Evolutionary conservation across 805 yeast genomes (phyloP).

Genomic region (Candida ficus): DNA sequence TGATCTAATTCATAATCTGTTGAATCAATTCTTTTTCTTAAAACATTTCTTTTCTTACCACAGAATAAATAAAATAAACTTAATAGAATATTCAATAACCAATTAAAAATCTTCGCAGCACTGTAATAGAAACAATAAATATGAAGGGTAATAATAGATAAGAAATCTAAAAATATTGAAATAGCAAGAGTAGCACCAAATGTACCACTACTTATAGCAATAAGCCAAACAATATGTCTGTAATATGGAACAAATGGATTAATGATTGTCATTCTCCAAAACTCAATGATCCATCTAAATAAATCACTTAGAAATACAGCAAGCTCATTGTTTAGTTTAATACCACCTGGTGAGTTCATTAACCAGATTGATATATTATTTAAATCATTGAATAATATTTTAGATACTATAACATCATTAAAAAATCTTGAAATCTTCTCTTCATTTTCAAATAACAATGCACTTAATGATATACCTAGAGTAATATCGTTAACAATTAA

Average conservation of each 20-base stretch:
- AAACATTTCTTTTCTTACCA: constrained; percentile 81
- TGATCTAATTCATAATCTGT: constrained; percentile 84
- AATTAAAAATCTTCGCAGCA: constrained; percentile 70
- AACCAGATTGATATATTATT: constrained; percentile 59
- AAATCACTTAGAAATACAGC: constrained; percentile 83
- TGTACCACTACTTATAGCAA: constrained; percentile 31
- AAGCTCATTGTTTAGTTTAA: constrained; percentile 82
- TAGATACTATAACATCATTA: constrained; percentile 30
- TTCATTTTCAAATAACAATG: constrained; percentile 37
- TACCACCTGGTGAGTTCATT: constrained; percentile 89
- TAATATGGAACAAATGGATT: constrained; percentile 25
- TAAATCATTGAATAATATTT: constrained; percentile 40
- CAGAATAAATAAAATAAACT: constrained; percentile 81
- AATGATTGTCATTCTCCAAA: constrained; percentile 43
- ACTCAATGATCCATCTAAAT: constrained; percentile 75
- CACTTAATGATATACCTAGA: constrained; percentile 59
- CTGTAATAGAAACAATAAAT: constrained; percentile 73
- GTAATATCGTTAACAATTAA: constrained; percentile 76
- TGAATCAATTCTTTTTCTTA: constrained; percentile 82
- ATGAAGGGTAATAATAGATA: constrained; percentile 63
- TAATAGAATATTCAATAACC: constrained; percentile 62
- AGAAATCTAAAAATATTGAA: constrained; percentile 59
- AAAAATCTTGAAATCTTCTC: constrained; percentile 24
- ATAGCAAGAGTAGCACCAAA: constrained; percentile 69
- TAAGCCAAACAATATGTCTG: constrained; percentile 29